Evolutionary conservation across 352 stramenopile species (phyloP).

Genomic region (Saprolegnia diclina): DNA sequence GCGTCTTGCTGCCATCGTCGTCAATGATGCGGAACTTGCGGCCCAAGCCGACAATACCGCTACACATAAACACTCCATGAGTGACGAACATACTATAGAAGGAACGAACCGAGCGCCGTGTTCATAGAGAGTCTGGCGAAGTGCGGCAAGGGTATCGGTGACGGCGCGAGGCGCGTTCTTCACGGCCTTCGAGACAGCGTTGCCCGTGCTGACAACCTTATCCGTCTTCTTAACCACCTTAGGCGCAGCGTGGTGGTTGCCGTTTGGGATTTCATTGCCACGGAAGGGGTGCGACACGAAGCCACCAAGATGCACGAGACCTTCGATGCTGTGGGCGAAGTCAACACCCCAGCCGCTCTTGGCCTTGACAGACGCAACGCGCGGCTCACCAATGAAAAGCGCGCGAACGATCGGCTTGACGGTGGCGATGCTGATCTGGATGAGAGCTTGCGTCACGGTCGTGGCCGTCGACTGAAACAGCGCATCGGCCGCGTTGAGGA

Average conservation of each 20-base stretch:
- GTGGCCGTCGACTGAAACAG: constrained; percentile 55
- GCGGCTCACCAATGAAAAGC: constrained; percentile 74
- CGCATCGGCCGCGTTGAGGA: constrained; percentile 58
- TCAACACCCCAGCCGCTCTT: constrained; percentile 62
- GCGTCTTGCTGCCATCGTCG: constrained; percentile 73
- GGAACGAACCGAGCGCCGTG: constrained; percentile 55
- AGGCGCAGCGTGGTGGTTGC: background rate
- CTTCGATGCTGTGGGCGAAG: constrained; percentile 52
- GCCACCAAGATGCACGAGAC: constrained; percentile 59
- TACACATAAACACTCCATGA: constrained; percentile 12
- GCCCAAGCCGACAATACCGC: constrained; percentile 62
- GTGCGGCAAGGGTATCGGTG: constrained; percentile 47
- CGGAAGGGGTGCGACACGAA: constrained; percentile 42
- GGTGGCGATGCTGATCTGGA: constrained; percentile 79
- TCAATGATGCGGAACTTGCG: constrained; percentile 88
- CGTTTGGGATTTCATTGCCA: constrained; percentile 10
- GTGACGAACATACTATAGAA: background rate
- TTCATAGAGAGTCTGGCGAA: constrained; percentile 69
- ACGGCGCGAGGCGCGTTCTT: constrained; percentile 54
- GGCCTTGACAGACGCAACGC: constrained; percentile 63
- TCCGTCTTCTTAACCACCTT: constrained; percentile 19
- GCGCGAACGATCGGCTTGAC: constrained; percentile 69
- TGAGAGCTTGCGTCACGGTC: constrained; percentile 62
- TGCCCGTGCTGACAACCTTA: constrained; percentile 55
- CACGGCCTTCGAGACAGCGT: constrained; percentile 57